These are phyloP conservation scores for Leptographium lundbergii DNA, from an alignment of 2,329 filamentous ascomycete genomes.

Conservation along the genomic window DNA sequence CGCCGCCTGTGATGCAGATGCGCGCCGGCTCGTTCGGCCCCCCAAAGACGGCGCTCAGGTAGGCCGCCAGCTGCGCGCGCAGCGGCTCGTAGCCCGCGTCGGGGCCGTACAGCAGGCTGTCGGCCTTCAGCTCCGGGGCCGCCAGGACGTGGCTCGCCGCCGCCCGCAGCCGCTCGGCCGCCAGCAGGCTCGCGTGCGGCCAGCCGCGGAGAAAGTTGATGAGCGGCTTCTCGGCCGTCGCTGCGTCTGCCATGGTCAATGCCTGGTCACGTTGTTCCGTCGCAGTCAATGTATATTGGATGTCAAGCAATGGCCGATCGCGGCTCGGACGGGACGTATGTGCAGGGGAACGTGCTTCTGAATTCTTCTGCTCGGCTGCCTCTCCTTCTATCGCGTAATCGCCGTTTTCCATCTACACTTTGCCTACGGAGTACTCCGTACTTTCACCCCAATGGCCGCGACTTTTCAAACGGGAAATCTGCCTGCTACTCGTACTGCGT, in stretches of 20 bases:
- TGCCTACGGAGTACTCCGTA: too few species aligned
- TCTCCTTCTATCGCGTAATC: too few species aligned
- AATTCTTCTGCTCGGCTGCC: not conserved
- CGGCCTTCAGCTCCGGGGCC: constrained; percentile 37
- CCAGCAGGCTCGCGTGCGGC: constrained; percentile 52
- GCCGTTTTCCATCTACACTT: not conserved
- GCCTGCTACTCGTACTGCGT: not conserved
- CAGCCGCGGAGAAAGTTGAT: constrained; percentile 60
- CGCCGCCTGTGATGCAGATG: constrained; percentile 74
- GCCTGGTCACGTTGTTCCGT: too few species aligned
- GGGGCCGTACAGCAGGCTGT: constrained; percentile 67
- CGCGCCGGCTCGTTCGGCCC: constrained; percentile 33
- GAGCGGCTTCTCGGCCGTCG: constrained; percentile 15
- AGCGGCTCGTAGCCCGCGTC: constrained; percentile 64
- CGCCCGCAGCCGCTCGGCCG: constrained; percentile 45
- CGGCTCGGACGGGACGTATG: not conserved
- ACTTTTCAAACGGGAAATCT: not conserved
- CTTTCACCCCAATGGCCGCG: not conserved
- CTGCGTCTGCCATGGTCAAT: not conserved
- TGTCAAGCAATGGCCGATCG: not conserved
- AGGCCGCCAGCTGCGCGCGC: constrained; percentile 53
- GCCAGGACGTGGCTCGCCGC: constrained; percentile 52
- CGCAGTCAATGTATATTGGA: too few species aligned
- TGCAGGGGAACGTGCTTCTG: not conserved
- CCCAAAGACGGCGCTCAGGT: constrained; percentile 53